Base-by-base conservation (phyloP, 257 asterid genomes). In the Ocimum tenuiflorum region DNA sequence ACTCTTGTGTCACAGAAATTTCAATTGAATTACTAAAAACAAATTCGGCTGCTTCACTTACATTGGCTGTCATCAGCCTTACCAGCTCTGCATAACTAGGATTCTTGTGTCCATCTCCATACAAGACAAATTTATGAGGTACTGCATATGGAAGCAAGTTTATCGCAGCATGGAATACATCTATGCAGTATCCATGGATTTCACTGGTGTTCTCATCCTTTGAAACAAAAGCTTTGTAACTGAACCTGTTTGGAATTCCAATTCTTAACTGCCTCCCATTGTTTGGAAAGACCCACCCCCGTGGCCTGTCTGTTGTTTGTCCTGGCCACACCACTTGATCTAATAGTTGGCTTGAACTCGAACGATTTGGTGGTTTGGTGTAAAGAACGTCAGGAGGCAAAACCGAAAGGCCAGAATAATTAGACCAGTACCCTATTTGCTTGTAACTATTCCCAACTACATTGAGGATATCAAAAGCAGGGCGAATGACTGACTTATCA, bases 351-450 rank as follows among this genome's bases (percentile, higher is more conserved):
- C 66, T 81, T 20, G 95, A 79, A 60, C 77, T 77, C 10, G 95
- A 89, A 49, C 77, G 82, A 46, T 84, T 83, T 19, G 89, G 71
- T 31, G 60, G 63, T 54, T 72, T 85, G 46, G 60, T 22, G 65
- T 79, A 82, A 71, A 88, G 89, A 62, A 66, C 58, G 64, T 88
- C 96, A 0, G 91, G 94, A 4, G 94, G 77, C 74, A 76, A 73
- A 63, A 77, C 80, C 2, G 97, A 86, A 46, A 91, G 86, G 39
- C 96, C 95, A 0, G 96, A 86, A 60, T 86, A 80, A 42, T 88
- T 86, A 41, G 87, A 86, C 96, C 97, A 88, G 76, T 86, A 88
- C 17, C 96, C 96, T 67, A 86, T 81, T 70, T 46, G 82, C 80
- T 74, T 83, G 72, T 73, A 71, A 20, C 85, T 80, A 60, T 51